A percentile compares a stretch with the other conserved stretches of the same genome.
Evolutionary conservation across 768 basidiomycete species (phyloP).

Genomic region (Lactarius sanguifluus): DNA sequence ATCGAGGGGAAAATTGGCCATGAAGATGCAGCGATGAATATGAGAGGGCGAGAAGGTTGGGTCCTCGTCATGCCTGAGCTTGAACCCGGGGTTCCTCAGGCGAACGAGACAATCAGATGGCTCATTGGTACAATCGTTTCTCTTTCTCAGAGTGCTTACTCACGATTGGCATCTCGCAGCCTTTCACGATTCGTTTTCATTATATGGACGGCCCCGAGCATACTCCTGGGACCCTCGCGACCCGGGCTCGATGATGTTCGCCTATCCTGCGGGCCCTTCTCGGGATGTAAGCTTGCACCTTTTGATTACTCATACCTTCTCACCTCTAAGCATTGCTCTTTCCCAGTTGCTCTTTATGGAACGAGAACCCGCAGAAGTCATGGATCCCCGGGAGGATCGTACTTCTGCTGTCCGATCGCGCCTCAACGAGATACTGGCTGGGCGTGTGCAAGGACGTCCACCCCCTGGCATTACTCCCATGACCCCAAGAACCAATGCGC

Average conservation of each 20-base stretch:
- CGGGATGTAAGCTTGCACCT: conserved; percentile 63
- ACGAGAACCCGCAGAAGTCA: conserved; percentile 72
- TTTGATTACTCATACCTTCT: conserved; percentile 2
- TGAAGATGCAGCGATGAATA: conserved; percentile 63
- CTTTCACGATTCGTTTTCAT: conserved; percentile 80
- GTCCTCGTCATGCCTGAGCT: conserved; percentile 88
- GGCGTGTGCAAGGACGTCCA: conserved; percentile 53
- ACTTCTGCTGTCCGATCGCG: conserved; percentile 66
- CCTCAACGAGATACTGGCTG: conserved; percentile 59
- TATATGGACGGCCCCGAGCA: conserved; percentile 83
- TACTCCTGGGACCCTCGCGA: conserved; percentile 93
- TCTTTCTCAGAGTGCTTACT: conserved; percentile 11
- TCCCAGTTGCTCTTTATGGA: conserved; percentile 81
- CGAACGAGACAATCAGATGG: conserved; percentile 90
- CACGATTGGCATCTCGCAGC: conserved; percentile 42
- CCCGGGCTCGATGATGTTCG: conserved; percentile 84
- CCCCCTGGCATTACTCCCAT: conserved; percentile 21
- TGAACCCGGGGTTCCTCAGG: conserved; percentile 57
- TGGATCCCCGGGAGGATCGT: conserved; percentile 76
- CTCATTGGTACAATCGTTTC: conserved; percentile 62
- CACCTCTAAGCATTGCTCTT: not conserved
- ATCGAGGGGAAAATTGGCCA: conserved; percentile 82
- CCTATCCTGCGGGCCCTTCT: conserved; percentile 82
- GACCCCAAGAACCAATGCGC: conserved; percentile 4
- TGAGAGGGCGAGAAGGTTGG: conserved; percentile 80